These are phyloP conservation scores for Xylariaceae sp. DNA, from an alignment of 2,329 filamentous ascomycete species.

Conservation along the genomic window DNA sequence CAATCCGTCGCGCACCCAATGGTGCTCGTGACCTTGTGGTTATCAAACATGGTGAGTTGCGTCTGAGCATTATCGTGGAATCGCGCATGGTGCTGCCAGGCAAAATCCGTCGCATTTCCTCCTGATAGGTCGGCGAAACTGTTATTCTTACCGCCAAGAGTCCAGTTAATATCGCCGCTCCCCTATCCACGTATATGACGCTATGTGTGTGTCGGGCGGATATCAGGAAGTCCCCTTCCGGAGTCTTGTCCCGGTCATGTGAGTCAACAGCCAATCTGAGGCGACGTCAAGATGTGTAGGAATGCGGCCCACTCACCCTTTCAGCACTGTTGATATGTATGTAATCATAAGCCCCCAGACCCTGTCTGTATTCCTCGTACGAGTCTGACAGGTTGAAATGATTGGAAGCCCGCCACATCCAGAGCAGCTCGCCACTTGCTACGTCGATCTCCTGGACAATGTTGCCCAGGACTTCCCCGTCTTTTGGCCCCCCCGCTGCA, in stretches of 20 bases:
- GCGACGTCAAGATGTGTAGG: no score
- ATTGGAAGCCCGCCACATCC: conserved; percentile 20
- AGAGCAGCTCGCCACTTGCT: conserved; percentile 18
- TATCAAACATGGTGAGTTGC: conserved; percentile 29
- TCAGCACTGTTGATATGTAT: conserved; percentile 23
- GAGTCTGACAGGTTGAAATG: conserved; percentile 17
- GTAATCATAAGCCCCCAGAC: conserved; percentile 12
- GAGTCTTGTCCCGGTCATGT: conserved; percentile 3
- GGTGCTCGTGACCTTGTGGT: conserved; percentile 47
- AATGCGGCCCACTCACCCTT: conserved; percentile 9
- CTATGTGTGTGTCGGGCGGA: conserved; percentile 17
- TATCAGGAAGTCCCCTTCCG: conserved; percentile 23
- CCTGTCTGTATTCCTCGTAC: conserved; percentile 8
- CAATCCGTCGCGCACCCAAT: conserved; percentile 39
- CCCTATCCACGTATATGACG: conserved; percentile 14
- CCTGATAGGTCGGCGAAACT: conserved; percentile 18
- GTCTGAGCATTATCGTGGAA: conserved; percentile 6
- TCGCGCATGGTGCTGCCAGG: conserved; percentile 23
- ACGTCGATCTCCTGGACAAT: conserved; percentile 24
- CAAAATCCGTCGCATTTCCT: conserved; percentile 15
- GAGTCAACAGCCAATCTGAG: not conserved
- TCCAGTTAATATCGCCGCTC: conserved; percentile 16
- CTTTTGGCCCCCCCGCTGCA: conserved; percentile 10
- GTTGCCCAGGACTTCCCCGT: conserved; percentile 16
- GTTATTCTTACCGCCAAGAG: conserved; percentile 22